These are phyloP conservation scores for Ogataea hybrid DNA, from an alignment of 1,139 yeast genomes.

Conservation along the genomic window DNA sequence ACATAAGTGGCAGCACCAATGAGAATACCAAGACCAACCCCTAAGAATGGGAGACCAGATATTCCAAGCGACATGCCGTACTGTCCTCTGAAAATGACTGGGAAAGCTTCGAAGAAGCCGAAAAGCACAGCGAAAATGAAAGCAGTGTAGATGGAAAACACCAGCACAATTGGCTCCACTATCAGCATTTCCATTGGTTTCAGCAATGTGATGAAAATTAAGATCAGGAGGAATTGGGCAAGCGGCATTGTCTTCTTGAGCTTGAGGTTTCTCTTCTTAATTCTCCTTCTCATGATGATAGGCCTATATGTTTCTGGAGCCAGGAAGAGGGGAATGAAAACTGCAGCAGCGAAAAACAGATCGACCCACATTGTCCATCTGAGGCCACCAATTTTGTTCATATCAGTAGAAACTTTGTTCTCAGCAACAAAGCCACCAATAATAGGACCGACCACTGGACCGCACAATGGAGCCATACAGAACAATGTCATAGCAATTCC, in stretches of 20 bases:
- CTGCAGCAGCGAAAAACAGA: slow-evolving; percentile 67
- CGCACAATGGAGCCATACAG: slow-evolving; percentile 70
- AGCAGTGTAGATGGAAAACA: slow-evolving; percentile 65
- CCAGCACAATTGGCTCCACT: slow-evolving; percentile 67
- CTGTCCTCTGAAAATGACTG: slow-evolving; percentile 64
- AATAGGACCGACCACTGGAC: slow-evolving; percentile 82
- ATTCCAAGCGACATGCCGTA: slow-evolving; percentile 58
- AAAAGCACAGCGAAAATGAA: slow-evolving; percentile 73
- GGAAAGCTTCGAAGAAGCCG: slow-evolving; percentile 77
- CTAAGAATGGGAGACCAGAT: slow-evolving; percentile 66
- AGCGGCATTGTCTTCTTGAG: slow-evolving; percentile 35
- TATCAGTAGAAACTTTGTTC: slow-evolving; percentile 34
- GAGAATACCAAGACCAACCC: slow-evolving; percentile 64
- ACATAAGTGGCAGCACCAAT: slow-evolving; percentile 52
- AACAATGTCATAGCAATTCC: slow-evolving; percentile 71
- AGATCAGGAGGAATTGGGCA: slow-evolving; percentile 35
- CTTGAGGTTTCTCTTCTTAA: slow-evolving; percentile 54
- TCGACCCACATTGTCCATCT: slow-evolving; percentile 79
- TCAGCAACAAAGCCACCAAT: slow-evolving; percentile 79
- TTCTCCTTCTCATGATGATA: slow-evolving; percentile 54
- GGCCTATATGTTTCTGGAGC: slow-evolving; percentile 75
- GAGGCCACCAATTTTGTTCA: slow-evolving; percentile 46
- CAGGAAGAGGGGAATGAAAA: slow-evolving; percentile 53
- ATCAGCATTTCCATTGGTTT: slow-evolving; percentile 65
- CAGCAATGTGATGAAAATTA: slow-evolving; percentile 48